Evolutionary conservation across 805 yeast genomes (phyloP), one percentile per base, ranked within the genome.

Genomic region (Zygosaccharomyces lentus): DNA sequence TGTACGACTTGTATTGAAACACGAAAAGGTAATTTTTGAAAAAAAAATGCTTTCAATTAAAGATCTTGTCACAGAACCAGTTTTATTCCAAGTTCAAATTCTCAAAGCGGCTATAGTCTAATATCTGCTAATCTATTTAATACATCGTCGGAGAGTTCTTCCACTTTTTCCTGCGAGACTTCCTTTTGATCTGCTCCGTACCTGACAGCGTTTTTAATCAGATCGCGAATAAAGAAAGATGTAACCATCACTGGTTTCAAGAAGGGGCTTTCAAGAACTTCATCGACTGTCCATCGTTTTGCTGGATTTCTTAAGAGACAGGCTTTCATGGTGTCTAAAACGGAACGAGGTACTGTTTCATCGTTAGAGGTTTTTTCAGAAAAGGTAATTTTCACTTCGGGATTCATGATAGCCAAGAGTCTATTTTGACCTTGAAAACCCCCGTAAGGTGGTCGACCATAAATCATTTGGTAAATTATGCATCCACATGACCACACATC

Each of bases 401-500:
- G 93, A 60, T 87, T 85, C 77, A 86, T 86, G 31, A 88, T 91
- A 1, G 96, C 96, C 61, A 82, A 70, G 31, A 88, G 71, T 49
- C 96, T 70, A 58, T 85, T 87, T 47, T 84, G 78, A 1, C 95
- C 93, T 41, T 81, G 77, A 56, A 77, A 87, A 3, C 74, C 72
- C 0, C 88, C 95, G 69, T 87, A 90, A 1, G 99, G 99, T 1
- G 97, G 91, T 50, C 76, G 76, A 0, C 96, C 96, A 57, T 93
- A 95, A 7, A 90, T 77, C 96, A 93, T 88, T 64, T 93, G 98
- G 66, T 89, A 91, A 1, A 93, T 72, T 2, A 93, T 91, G 64
- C 98, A 89, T 0, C 99, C 99, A 67, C 96, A 86, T 16, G 98
- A 89, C 99, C 99, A 93, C 12, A 93, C 82, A 68, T 93, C 99